Percentiles rank a stretch among this genome's conserved stretches.
Evolutionary conservation across 2,329 filamentous ascomycete species (phyloP).

Genomic region (Dactylellina parvicollis): DNA sequence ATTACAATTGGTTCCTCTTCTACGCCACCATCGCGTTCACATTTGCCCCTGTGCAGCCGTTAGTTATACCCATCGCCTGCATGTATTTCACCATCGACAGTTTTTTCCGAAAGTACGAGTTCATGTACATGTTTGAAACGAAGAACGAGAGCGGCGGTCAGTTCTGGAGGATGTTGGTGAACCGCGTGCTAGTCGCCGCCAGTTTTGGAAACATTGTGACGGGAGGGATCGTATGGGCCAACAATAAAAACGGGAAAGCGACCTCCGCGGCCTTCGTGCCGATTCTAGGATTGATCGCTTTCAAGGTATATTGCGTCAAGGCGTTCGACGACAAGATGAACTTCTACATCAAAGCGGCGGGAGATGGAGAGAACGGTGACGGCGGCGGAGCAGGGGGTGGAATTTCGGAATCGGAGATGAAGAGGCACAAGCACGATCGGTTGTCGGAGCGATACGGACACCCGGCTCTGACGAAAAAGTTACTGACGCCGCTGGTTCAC

Average conservation of each 20-base stretch:
- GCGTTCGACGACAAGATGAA: conserved; percentile 81
- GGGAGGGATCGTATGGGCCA: conserved; percentile 77
- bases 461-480: conserved; percentile 84
- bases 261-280: conserved; percentile 77
- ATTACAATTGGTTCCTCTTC: conserved; percentile 98
- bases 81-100: conserved; percentile 89
- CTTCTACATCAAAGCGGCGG: conserved; percentile 76
- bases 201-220: conserved; percentile 82
- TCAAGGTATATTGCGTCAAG: conserved; percentile 63
- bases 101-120: conserved; percentile 91
- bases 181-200: conserved; percentile 85
- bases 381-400: conserved; percentile 59
- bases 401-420: conserved; percentile 59
- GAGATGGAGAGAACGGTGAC: conserved; percentile 47
- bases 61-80: conserved; percentile 85
- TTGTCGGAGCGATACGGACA: conserved; percentile 85
- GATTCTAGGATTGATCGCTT: conserved; percentile 72
- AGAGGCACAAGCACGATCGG: conserved; percentile 69
- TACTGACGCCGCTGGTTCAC: conserved; percentile 95
- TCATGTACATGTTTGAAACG: conserved; percentile 94
- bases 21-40: conserved; percentile 89
- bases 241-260: conserved; percentile 67
- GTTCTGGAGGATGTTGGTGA: conserved; percentile 92
- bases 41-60: conserved; percentile 84
- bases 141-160: conserved; percentile 95